Evolutionary conservation across 2,329 filamentous ascomycete species (phyloP).

Genomic region (Penicillium paneum): DNA sequence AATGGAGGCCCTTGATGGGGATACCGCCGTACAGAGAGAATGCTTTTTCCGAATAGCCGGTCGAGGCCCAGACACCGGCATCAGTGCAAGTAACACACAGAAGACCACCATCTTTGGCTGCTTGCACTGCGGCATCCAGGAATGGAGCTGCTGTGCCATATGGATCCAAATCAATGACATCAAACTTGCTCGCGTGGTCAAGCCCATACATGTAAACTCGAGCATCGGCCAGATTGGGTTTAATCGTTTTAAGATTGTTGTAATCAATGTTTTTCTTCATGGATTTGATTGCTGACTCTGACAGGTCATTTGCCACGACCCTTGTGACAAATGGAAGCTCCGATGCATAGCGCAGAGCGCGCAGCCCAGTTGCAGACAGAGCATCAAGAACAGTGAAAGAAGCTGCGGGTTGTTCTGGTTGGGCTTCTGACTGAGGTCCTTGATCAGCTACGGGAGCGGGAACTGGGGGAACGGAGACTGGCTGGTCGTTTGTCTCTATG

Average conservation of each 20-base stretch:
- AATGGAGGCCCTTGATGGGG: conserved; percentile 77
- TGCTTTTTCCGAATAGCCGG: conserved; percentile 90
- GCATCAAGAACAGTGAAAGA: conserved; percentile 88
- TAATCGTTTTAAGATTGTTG: conserved; percentile 74
- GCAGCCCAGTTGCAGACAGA: conserved; percentile 86
- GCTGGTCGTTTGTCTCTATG: conserved; percentile 13
- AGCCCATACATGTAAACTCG: conserved; percentile 85
- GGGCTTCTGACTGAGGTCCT: conserved; percentile 1
- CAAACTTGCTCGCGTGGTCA: conserved; percentile 59
- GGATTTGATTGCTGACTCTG: conserved; percentile 68
- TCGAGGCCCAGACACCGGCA: conserved; percentile 89
- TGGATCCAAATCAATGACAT: conserved; percentile 94
- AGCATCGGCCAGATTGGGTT: conserved; percentile 75
- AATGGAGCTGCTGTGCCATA: conserved; percentile 94
- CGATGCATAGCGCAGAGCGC: conserved; percentile 84
- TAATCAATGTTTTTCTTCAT: conserved; percentile 83
- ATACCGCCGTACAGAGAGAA: conserved; percentile 91
- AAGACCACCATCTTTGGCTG: conserved; percentile 81
- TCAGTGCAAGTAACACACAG: conserved; percentile 96
- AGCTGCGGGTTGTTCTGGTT: conserved; percentile 34
- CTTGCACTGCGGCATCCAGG: conserved; percentile 84
- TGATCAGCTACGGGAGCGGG: neutral
- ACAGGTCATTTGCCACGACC: conserved; percentile 87
- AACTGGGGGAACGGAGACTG: neutral
- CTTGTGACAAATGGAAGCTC: conserved; percentile 82